phyloP scores from a whole-genome alignment of 495 filamentous ascomycete species.

The Hypoxylon trugodes region DNA sequence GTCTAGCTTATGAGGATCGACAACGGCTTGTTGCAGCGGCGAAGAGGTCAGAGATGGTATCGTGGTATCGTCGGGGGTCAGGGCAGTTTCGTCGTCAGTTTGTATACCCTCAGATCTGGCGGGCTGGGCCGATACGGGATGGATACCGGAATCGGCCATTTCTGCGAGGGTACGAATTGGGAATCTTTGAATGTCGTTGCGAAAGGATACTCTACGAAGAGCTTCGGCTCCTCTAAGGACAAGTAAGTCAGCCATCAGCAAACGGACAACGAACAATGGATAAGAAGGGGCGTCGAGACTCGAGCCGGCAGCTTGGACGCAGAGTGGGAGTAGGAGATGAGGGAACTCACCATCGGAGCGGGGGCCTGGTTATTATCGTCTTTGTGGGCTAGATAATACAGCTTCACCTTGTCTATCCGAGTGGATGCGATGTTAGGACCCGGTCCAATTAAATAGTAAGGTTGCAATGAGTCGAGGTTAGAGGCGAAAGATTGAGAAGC shows the following conservation, averaged over 20 bases:
- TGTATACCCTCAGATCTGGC: constrained; percentile 52
- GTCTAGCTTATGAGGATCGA: constrained; percentile 53
- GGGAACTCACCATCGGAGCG: constrained; percentile 22
- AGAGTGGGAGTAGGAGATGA: constrained; percentile 24
- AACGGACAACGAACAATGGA: not conserved
- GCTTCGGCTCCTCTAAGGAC: constrained; percentile 50
- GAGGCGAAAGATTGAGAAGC: constrained; percentile 6
- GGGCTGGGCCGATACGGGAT: constrained; percentile 39
- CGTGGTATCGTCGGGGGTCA: constrained; percentile 52
- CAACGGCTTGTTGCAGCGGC: constrained; percentile 48
- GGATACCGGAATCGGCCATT: constrained; percentile 57
- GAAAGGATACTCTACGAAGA: constrained; percentile 50
- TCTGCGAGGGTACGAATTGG: constrained; percentile 50
- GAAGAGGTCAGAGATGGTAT: constrained; percentile 52
- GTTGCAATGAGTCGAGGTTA: constrained; percentile 13
- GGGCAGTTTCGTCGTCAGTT: constrained; percentile 53
- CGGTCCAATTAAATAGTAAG: constrained; percentile 36
- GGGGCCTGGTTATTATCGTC: constrained; percentile 34
- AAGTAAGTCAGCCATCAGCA: constrained; percentile 50
- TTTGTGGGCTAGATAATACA: constrained; percentile 13
- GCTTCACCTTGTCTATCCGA: constrained; percentile 22
- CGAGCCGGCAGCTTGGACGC: constrained; percentile 15
- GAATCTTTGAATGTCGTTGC: constrained; percentile 46
- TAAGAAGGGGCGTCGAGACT: not conserved
- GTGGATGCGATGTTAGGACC: constrained; percentile 29